These are phyloP conservation scores for Blakeslea trispora DNA, from an alignment of 371 early-diverging fungal species.

Conservation along the genomic window DNA sequence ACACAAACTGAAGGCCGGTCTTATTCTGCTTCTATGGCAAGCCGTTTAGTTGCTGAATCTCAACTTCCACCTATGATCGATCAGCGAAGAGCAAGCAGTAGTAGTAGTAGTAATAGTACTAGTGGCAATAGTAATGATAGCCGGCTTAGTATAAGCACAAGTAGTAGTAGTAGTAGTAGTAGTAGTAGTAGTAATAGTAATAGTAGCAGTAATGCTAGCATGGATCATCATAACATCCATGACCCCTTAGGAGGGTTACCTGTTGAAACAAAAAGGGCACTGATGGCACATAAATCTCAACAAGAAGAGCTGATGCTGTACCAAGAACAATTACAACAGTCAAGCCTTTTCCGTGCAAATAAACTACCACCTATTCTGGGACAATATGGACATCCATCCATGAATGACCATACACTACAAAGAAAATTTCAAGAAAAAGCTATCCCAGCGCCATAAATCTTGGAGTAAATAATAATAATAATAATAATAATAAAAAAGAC, in stretches of 20 bases:
- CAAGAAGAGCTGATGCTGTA: constrained; percentile 40
- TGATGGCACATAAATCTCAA: constrained; percentile 42
- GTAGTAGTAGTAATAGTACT: neutral
- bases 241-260: constrained; percentile 5
- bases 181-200: neutral
- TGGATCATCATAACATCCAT: neutral
- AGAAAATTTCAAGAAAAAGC: constrained; percentile 18
- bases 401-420: neutral
- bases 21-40: no score
- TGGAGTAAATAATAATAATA: no score
- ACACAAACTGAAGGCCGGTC: no score
- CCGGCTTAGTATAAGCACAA: no score
- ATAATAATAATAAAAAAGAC: no score
- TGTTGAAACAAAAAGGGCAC: constrained; percentile 30
- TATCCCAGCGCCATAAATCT: constrained; percentile 13
- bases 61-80: constrained; percentile 24
- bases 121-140: neutral
- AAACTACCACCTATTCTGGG: constrained; percentile 23
- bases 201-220: neutral
- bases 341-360: neutral
- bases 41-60: no score
- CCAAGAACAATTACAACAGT: constrained; percentile 44
- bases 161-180: neutral
- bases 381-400: constrained; percentile 9
- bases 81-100: constrained; percentile 4